Conservation (phyloP, 768 basidiomycete genomes). For the Serendipita sp. region DNA sequence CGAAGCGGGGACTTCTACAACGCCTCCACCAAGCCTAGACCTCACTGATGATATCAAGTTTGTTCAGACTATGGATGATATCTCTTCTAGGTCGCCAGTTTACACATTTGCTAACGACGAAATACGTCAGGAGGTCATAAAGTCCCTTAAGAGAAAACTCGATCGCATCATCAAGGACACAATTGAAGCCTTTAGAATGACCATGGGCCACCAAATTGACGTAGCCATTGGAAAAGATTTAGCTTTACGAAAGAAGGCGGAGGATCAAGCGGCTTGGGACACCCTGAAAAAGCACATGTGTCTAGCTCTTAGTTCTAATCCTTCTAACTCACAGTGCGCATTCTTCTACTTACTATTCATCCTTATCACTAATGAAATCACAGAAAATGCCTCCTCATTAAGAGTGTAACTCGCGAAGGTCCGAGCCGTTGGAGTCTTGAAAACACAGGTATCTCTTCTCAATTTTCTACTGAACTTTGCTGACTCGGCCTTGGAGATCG, state of each 20-base stretch:
- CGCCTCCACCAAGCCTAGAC: background rate
- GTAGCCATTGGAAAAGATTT: background rate
- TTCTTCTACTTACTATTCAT: background rate
- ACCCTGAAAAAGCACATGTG: background rate
- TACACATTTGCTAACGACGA: background rate
- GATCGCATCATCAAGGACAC: background rate
- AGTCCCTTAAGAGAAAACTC: background rate
- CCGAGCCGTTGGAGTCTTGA: background rate
- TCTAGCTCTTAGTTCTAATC: background rate
- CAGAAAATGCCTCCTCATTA: background rate
- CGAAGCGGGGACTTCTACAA: background rate
- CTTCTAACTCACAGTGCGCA: background rate
- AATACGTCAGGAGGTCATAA: background rate
- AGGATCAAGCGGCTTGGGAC: background rate
- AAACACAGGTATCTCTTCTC: background rate
- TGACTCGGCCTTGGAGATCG: too few species aligned
- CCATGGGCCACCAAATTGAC: background rate
- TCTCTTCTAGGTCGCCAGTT: background rate
- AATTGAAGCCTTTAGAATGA: background rate
- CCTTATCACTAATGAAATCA: background rate
- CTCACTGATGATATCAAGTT: background rate
- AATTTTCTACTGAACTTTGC: background rate
- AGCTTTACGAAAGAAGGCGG: too few species aligned
- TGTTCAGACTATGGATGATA: background rate
- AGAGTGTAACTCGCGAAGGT: background rate